phyloP scores from a whole-genome alignment of 371 early-diverging fungal species.

The Mortierella sp. region DNA sequence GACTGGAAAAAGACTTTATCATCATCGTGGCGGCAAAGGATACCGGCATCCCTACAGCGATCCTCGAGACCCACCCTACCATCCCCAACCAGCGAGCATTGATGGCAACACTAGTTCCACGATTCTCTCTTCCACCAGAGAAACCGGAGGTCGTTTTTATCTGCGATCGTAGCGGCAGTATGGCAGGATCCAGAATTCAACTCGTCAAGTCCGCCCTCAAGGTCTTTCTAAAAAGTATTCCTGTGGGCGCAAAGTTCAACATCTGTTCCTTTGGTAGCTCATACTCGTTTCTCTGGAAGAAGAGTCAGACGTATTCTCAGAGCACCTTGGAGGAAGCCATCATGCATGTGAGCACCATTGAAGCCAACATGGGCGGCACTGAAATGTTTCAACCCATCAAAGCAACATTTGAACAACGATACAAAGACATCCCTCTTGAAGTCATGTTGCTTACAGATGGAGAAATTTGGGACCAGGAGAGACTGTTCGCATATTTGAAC shows the following conservation, averaged over 20 bases:
- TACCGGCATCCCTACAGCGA: constrained; percentile 48
- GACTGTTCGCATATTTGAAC: constrained; percentile 38
- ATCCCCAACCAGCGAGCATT: constrained; percentile 52
- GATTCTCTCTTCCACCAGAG: constrained; percentile 55
- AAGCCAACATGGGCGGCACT: constrained; percentile 62
- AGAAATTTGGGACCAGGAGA: constrained; percentile 57
- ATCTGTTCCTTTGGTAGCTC: constrained; percentile 62
- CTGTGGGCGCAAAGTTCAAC: constrained; percentile 59
- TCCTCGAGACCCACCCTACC: constrained; percentile 57
- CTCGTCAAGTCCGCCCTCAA: constrained; percentile 38
- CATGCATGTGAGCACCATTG: constrained; percentile 28
- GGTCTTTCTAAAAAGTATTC: constrained; percentile 60
- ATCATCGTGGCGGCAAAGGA: constrained; percentile 46
- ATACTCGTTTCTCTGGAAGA: constrained; percentile 55
- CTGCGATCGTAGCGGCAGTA: constrained; percentile 60
- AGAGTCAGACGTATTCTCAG: constrained; percentile 48
- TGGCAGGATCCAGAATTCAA: constrained; percentile 26
- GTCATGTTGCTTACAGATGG: constrained; percentile 65
- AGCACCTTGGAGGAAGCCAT: constrained; percentile 49
- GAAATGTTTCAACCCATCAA: constrained; percentile 57
- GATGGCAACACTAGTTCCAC: constrained; percentile 61
- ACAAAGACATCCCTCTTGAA: constrained; percentile 57
- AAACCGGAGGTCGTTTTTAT: constrained; percentile 62
- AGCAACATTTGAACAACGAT: constrained; percentile 39
- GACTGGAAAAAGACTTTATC: constrained; percentile 51